phyloP scores from a whole-genome alignment of 768 basidiomycete species.

The Exsudoporus frostii region DNA sequence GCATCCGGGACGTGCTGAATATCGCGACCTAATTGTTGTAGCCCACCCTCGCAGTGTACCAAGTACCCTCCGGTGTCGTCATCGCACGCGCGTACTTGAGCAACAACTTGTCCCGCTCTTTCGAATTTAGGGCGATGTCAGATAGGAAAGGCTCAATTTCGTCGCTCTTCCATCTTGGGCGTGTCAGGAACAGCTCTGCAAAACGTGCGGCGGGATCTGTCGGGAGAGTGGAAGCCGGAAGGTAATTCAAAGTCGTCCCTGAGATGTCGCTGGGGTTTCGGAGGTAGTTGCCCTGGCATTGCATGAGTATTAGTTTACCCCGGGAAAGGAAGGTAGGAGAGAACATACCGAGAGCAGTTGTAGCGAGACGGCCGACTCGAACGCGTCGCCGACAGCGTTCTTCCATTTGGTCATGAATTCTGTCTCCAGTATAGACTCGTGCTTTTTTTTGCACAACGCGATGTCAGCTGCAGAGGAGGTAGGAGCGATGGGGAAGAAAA shows the following conservation, averaged over 20 bases:
- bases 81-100: constrained; percentile 82
- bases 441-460: constrained; percentile 34
- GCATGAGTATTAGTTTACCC: not conserved
- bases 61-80: constrained; percentile 62
- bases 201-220: constrained; percentile 79
- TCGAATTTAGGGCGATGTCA: constrained; percentile 78
- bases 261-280: constrained; percentile 36
- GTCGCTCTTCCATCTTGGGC: constrained; percentile 69
- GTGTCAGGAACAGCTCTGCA: constrained; percentile 81
- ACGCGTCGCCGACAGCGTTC: constrained; percentile 72
- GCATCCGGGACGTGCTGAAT: not conserved
- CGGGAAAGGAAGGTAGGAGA: not conserved
- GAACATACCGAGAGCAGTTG: constrained; percentile 59
- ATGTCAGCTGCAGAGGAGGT: not conserved
- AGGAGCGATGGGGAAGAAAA: not conserved
- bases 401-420: constrained; percentile 70
- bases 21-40: constrained; percentile 42
- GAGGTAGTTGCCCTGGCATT: constrained; percentile 76
- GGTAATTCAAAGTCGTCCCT: constrained; percentile 56
- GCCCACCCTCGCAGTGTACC: constrained; percentile 71
- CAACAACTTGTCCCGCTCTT: constrained; percentile 84
- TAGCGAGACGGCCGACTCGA: constrained; percentile 59
- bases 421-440: constrained; percentile 53
- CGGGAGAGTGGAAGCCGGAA: constrained; percentile 73
- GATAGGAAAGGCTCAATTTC: constrained; percentile 80